Percentiles rank a stretch among this genome's conserved stretches.
These are phyloP conservation scores for Paracamarosporium sp. DNA, from an alignment of 2,329 filamentous ascomycete genomes.

Conservation along the genomic window DNA sequence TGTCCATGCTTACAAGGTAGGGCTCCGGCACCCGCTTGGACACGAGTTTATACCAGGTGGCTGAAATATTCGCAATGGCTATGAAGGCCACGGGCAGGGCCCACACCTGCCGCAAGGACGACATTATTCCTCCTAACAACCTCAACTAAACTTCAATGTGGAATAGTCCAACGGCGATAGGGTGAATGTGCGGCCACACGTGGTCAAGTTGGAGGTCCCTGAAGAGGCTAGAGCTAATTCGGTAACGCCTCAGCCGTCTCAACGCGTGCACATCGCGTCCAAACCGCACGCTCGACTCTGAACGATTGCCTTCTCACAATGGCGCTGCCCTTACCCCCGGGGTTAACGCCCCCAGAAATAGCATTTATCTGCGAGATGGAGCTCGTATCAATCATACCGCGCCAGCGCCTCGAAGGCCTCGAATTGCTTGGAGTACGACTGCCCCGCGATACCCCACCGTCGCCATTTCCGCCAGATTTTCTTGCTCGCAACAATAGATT, in stretches of 20 bases:
- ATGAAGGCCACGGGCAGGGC: slow-evolving; percentile 29
- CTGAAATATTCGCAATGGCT: slow-evolving; percentile 25
- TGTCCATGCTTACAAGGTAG: slow-evolving; percentile 60
- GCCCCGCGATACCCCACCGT: slow-evolving; percentile 39
- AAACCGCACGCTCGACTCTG: slow-evolving; percentile 31
- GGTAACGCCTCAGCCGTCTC: slow-evolving; percentile 18
- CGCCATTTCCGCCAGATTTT: background rate
- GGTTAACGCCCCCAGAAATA: slow-evolving; percentile 84
- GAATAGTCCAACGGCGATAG: too few species aligned
- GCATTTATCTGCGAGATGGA: slow-evolving; percentile 98
- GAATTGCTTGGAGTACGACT: slow-evolving; percentile 80
- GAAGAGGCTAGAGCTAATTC: slow-evolving; percentile 15
- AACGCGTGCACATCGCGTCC: slow-evolving; percentile 5
- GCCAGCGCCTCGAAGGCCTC: slow-evolving; percentile 86
- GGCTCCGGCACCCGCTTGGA: slow-evolving; percentile 60
- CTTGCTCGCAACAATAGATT: background rate
- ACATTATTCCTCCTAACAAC: slow-evolving; percentile 24
- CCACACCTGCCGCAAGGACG: slow-evolving; percentile 27
- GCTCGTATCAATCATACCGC: slow-evolving; percentile 88
- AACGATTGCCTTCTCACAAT: slow-evolving; percentile 45
- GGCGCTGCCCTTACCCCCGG: slow-evolving; percentile 67
- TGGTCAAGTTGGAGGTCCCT: background rate
- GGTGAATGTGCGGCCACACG: background rate
- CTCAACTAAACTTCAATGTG: too few species aligned
- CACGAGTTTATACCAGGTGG: slow-evolving; percentile 46